Base-by-base conservation (phyloP, 2,329 filamentous ascomycete genomes). In the Dactylellina drechsleri region DNA sequence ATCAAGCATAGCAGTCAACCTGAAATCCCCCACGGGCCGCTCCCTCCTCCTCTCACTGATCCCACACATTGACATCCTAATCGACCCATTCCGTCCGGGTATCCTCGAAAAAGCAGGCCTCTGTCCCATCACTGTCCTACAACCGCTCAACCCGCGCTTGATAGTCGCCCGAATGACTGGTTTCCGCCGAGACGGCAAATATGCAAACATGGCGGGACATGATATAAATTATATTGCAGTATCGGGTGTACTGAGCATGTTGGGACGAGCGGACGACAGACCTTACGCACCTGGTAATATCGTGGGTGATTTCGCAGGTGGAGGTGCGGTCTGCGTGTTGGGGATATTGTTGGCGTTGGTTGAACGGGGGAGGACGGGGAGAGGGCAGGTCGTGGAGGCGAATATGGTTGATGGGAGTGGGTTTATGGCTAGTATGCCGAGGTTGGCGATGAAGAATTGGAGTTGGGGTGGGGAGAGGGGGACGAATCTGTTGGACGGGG, bases 361-460 rank as follows among this genome's bases (percentile, higher is more conserved):
- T 8, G 85, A 88, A 13, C 84, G 92, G 40, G 83, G 85, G 57
- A 83, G 82, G 50, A 89, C 85, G 0, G 92, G 92, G 0, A 83
- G 83, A 1, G 94, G 94, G 0, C 94, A 97, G 83, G 90, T 97
- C 12, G 93, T 98, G 7, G 92, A 97, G 83, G 92, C 92, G 15
- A 97, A 96, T 82, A 98, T 98, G 94, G 94, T 97, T 12, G 94
- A 98, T 83, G 94, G 94, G 7, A 88, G 87, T 20, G 87, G 89
- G 41, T 94, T 94, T 81, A 83, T 98, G 26, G 89, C 90, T 0
- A 90, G 89, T 0, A 94, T 94, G 83, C 90, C 91, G 60, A 85
- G 94, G 40, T 84, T 96, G 75, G 85, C 85, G 28, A 84, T 85
- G 76, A 89, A 90, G 80, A 89, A 85, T 5, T 85, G 87, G 0